A percentile compares a stretch with the other conserved stretches of the same genome.
Conservation (phyloP, 2,329 filamentous ascomycete species). For the Arthrobotrys entomopaga region DNA sequence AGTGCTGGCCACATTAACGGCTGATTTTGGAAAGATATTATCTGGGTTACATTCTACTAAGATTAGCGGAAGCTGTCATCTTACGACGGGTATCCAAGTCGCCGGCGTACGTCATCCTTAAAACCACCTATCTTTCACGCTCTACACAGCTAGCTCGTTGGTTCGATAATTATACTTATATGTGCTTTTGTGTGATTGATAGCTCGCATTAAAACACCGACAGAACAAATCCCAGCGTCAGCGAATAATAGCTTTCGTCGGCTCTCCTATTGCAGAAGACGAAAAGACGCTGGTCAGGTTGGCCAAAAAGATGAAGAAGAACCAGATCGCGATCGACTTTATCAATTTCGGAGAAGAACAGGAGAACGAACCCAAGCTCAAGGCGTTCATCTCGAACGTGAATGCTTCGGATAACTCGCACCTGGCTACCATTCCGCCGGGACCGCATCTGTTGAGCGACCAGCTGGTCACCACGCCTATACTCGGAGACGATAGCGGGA, state of each 20-base stretch:
- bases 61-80: constrained; percentile 86
- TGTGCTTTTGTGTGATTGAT: constrained; percentile 31
- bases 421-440: constrained; percentile 88
- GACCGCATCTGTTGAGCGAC: constrained; percentile 90
- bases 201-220: constrained; percentile 96
- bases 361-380: constrained; percentile 86
- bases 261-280: constrained; percentile 88
- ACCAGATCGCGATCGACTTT: constrained; percentile 91
- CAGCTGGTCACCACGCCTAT: constrained; percentile 90
- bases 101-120: constrained; percentile 76
- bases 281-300: constrained; percentile 88
- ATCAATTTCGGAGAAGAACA: constrained; percentile 94
- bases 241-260: constrained; percentile 96
- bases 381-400: constrained; percentile 91
- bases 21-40: constrained; percentile 93
- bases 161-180: constrained; percentile 2
- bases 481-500: constrained; percentile 80
- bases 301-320: constrained; percentile 99
- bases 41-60: constrained; percentile 92
- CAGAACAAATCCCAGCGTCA: constrained; percentile 97
- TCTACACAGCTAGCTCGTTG: not conserved
- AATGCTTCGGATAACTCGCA: constrained; percentile 92
- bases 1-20: constrained; percentile 94
- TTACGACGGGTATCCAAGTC: constrained; percentile 94
- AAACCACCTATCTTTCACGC: not conserved